phyloP scores from a whole-genome alignment of 352 stramenopile species.

The Pythium scleroteichum region DNA sequence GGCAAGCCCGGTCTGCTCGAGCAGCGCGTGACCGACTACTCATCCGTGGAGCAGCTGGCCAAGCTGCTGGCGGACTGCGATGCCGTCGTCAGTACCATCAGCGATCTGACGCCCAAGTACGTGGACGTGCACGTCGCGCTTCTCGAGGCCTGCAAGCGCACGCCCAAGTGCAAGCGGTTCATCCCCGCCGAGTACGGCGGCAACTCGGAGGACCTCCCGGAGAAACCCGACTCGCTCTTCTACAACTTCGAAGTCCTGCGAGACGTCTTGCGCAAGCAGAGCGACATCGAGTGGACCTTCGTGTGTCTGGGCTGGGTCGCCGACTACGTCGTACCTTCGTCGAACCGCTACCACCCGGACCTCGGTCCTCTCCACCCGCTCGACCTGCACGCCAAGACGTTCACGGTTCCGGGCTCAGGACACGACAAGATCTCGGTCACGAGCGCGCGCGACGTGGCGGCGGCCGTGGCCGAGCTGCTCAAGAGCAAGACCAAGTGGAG shows the following conservation, averaged over 20 bases:
- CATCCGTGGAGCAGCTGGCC: slow-evolving; percentile 14
- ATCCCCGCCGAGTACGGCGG: slow-evolving; percentile 40
- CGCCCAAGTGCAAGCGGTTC: slow-evolving; percentile 47
- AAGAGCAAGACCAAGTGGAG: slow-evolving; percentile 31
- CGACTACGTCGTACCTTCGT: slow-evolving; percentile 35
- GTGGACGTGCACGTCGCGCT: slow-evolving; percentile 28
- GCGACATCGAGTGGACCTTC: slow-evolving; percentile 40
- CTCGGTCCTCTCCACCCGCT: slow-evolving; percentile 24
- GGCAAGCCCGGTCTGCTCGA: slow-evolving; percentile 33
- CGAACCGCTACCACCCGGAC: slow-evolving; percentile 33
- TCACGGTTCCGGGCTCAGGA: slow-evolving; percentile 36
- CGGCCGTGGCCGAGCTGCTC: slow-evolving; percentile 18
- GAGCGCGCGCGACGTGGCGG: slow-evolving; percentile 30
- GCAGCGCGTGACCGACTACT: slow-evolving; percentile 38
- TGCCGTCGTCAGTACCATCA: slow-evolving; percentile 35
- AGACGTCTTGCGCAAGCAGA: slow-evolving; percentile 29
- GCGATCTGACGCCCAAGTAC: neutral
- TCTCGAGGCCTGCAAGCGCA: slow-evolving; percentile 37
- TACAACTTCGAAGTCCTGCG: slow-evolving; percentile 17
- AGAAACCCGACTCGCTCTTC: slow-evolving; percentile 19
- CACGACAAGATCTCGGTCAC: slow-evolving; percentile 32
- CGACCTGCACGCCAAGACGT: slow-evolving; percentile 30
- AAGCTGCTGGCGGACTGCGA: slow-evolving; percentile 26
- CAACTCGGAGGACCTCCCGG: slow-evolving; percentile 33
- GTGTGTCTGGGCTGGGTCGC: slow-evolving; percentile 33